A percentile compares a stretch with the other conserved stretches of the same genome.
Evolutionary conservation across 1,139 yeast genomes (phyloP).

Genomic region (Suhomyces choctaworum): DNA sequence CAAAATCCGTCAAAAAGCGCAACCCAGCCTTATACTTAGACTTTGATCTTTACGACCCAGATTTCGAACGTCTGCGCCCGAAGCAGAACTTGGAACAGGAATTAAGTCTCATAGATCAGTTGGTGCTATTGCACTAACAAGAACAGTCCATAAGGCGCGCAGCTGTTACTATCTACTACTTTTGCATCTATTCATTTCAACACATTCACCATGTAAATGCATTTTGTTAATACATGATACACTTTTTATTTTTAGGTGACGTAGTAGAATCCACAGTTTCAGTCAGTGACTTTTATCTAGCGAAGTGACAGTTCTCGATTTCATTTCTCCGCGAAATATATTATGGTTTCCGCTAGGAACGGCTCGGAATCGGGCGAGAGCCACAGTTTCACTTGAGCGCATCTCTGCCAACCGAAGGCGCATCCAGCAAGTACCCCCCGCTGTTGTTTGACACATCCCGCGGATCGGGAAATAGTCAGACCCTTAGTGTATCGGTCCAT

Average conservation of each 20-base stretch:
- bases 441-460: too few relatives aligned
- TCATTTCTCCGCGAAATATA: too few relatives aligned
- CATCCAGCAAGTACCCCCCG: too few relatives aligned
- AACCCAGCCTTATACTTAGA: constrained; percentile 8
- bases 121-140: constrained; percentile 17
- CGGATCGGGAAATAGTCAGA: too few relatives aligned
- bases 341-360: too few relatives aligned
- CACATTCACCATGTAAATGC: too few relatives aligned
- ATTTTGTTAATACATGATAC: background rate
- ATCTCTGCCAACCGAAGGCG: too few relatives aligned
- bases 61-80: constrained; percentile 1
- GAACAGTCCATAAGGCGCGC: background rate
- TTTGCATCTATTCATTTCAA: background rate
- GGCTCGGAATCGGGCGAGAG: too few relatives aligned
- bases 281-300: background rate
- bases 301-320: too few relatives aligned
- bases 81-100: constrained; percentile 18
- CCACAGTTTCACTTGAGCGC: too few relatives aligned
- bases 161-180: too few relatives aligned
- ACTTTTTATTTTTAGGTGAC: background rate
- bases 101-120: constrained; percentile 24
- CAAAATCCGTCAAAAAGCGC: constrained; percentile 5
- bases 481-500: too few relatives aligned
- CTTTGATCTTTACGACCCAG: constrained; percentile 10
- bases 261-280: constrained; percentile 1